These are phyloP conservation scores for Lipomyces sp. DNA, from an alignment of 805 yeast species.

Conservation along the genomic window DNA sequence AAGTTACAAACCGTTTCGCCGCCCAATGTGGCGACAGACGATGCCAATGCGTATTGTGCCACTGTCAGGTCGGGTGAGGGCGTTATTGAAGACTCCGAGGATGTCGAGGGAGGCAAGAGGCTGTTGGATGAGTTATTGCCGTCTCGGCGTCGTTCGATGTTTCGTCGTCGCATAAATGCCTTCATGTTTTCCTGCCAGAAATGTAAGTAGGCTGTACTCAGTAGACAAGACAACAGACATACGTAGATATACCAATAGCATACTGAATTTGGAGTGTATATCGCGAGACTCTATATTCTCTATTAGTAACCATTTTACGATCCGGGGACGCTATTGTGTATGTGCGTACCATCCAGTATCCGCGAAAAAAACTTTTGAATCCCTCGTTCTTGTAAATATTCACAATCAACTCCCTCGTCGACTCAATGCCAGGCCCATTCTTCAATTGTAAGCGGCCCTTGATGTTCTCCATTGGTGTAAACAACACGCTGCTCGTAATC, in stretches of 20 bases:
- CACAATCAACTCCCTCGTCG: slow-evolving; percentile 37
- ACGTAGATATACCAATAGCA: slow-evolving; percentile 34
- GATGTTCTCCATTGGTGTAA: slow-evolving; percentile 55
- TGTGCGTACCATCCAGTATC: slow-evolving; percentile 53
- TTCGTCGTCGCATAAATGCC: not conserved
- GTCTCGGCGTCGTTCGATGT: not conserved
- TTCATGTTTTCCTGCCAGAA: slow-evolving; percentile 5
- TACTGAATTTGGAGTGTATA: slow-evolving; percentile 30
- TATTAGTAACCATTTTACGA: not conserved
- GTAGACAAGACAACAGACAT: not conserved
- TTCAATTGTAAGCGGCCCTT: slow-evolving; percentile 52
- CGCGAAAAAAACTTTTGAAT: slow-evolving; percentile 76
- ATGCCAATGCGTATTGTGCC: slow-evolving; percentile 34
- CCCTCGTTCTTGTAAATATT: slow-evolving; percentile 67
- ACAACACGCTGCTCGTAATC: slow-evolving; percentile 47
- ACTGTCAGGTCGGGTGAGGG: slow-evolving; percentile 22
- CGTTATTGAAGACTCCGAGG: not conserved
- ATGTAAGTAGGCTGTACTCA: not conserved
- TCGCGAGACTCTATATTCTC: slow-evolving; percentile 20
- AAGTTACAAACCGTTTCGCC: slow-evolving; percentile 49
- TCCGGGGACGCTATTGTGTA: not conserved
- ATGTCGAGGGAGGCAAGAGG: not conserved
- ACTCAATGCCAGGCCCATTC: slow-evolving; percentile 24
- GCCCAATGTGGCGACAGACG: slow-evolving; percentile 47
- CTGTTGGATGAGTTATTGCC: no score